Percentiles rank a stretch among this genome's conserved stretches.
These are phyloP conservation scores for Phytophthora colocasiae DNA, from an alignment of 352 stramenopile genomes.

Conservation along the genomic window DNA sequence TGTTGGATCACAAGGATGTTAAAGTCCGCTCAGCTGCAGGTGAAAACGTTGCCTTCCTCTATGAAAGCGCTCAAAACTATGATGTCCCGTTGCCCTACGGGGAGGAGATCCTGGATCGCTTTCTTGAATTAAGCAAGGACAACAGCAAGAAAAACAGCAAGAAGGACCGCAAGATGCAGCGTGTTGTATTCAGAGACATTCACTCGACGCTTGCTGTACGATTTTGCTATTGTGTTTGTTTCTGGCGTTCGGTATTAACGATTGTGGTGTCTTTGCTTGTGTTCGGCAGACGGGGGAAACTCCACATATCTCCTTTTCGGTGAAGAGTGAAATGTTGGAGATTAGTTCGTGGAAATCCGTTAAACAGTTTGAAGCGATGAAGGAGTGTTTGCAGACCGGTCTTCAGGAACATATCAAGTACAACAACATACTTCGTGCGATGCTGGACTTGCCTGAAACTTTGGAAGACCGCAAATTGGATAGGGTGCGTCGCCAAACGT, in stretches of 20 bases:
- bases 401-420: conserved; percentile 90
- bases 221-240: neutral
- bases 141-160: conserved; percentile 92
- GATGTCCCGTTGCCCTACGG: conserved; percentile 59
- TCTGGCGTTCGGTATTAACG: neutral
- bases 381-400: conserved; percentile 71
- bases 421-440: conserved; percentile 82
- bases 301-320: conserved; percentile 75
- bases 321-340: conserved; percentile 80
- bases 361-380: conserved; percentile 86
- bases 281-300: conserved; percentile 72
- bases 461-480: conserved; percentile 79
- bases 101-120: conserved; percentile 74
- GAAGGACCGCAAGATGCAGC: conserved; percentile 88
- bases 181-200: conserved; percentile 86
- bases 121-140: conserved; percentile 86
- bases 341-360: conserved; percentile 83
- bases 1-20: conserved; percentile 84
- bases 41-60: conserved; percentile 88
- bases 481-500: conserved; percentile 48
- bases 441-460: conserved; percentile 82
- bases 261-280: conserved; percentile 8
- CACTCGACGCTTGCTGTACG: conserved; percentile 77
- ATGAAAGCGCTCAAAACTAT: conserved; percentile 67
- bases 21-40: conserved; percentile 81